Base-by-base conservation (phyloP, 129 eudicot genomes). In the Tagetes patula region DNA sequence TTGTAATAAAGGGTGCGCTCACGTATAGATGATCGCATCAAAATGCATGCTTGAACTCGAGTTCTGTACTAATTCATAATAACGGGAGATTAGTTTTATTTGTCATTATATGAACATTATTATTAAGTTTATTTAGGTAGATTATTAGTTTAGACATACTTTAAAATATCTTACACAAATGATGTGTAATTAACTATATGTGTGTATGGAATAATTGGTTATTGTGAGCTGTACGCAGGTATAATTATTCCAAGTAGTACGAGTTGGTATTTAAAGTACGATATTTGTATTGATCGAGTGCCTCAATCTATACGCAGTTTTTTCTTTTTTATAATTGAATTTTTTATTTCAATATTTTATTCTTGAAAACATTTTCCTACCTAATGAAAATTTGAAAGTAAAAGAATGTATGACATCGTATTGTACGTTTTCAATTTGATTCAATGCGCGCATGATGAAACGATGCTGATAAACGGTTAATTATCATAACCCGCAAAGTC, bases 181-280 rank as follows among this genome's bases (percentile, higher is more conserved):
- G 7, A 60, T 34, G 34, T 60, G 11, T 4, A 36, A 60, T 33
- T 12, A 34, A 34, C 27, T 60, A 32, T 31, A 14, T 60, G 42
- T 32, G 41, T 33, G 14, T 59, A 60, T 60, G 65, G 14, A 60
- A 60, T 60, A 60, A 10, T 60, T 60, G 40, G 14, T 33, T 60
- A 34, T 33, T 33, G 42, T 60, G 65, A 60, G 65, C 34, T 60
- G 65, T 60, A 33, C 10, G 65, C 10, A 60, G 33, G 34, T 60
- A 60, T 33, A 60, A 60, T 34, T 60, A 60, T 32, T 60, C 65
- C 65, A 60, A 10, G 36, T 27, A 60, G 9, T 58, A 31, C 32
- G 64, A 58, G 64, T 8, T 58, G 64, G 13, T 58, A 8, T 58
- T 6, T 8, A 58, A 54, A 56, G 41, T 60, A 33, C 65, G 41